Conservation (phyloP, 352 stramenopile genomes). For the Pythium aphanidermatum region DNA sequence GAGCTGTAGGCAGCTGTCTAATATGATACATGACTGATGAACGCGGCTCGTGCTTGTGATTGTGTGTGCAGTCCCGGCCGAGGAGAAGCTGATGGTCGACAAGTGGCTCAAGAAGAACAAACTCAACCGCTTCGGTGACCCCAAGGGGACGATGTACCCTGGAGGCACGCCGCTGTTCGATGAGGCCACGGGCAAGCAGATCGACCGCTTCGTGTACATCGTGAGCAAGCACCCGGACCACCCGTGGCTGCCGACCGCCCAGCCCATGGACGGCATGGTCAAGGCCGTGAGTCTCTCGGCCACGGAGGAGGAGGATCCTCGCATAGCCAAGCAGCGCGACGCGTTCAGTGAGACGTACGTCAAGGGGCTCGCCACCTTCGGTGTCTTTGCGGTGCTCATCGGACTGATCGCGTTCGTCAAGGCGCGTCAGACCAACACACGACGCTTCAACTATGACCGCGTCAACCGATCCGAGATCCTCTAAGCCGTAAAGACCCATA, state of each 20-base stretch:
- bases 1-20: conserved; percentile 4
- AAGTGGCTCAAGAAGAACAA: conserved; percentile 49
- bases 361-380: conserved; percentile 11
- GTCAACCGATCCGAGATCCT: conserved; percentile 35
- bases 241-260: conserved; percentile 37
- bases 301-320: conserved; percentile 8
- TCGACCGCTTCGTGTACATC: conserved; percentile 69
- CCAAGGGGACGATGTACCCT: conserved; percentile 45
- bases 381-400: conserved; percentile 28
- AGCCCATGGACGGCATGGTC: conserved; percentile 18
- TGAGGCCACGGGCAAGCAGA: conserved; percentile 46
- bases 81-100: conserved; percentile 50
- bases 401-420: conserved; percentile 31
- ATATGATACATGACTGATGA: background rate
- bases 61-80: conserved; percentile 21
- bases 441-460: conserved; percentile 51
- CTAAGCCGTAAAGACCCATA: too few relatives aligned
- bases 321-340: background rate
- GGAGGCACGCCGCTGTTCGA: conserved; percentile 79
- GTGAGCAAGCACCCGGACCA: conserved; percentile 37
- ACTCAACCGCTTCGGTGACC: conserved; percentile 61
- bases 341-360: conserved; percentile 13
- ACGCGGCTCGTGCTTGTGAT: too few relatives aligned
- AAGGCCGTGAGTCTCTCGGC: conserved; percentile 9
- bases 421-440: conserved; percentile 16